phyloP scores from a whole-genome alignment of 2,329 filamentous ascomycete species.

The Teratosphaeria pseudoeucalypti region DNA sequence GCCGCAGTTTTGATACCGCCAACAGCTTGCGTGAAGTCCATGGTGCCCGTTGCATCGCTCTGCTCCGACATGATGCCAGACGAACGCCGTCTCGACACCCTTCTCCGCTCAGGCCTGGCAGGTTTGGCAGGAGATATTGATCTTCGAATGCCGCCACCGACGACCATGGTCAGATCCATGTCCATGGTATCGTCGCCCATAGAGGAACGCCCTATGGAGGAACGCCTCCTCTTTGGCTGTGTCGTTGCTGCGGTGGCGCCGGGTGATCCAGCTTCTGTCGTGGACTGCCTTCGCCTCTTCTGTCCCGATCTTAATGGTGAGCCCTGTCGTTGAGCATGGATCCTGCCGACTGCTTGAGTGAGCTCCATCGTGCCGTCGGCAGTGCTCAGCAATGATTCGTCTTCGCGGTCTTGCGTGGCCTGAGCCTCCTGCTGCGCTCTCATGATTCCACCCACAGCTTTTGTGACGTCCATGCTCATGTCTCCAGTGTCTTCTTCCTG shows the following conservation, averaged over 20 bases:
- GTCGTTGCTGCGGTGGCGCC: conserved; percentile 6
- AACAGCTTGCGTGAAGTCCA: conserved; percentile 48
- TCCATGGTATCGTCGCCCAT: conserved; percentile 34
- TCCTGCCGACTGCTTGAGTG: conserved; percentile 44
- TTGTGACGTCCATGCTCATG: conserved; percentile 91
- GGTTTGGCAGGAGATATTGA: conserved; percentile 7
- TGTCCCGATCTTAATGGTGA: conserved; percentile 27
- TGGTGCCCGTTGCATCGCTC: conserved; percentile 36
- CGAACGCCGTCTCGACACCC: conserved; percentile 26
- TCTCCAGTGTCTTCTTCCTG: conserved; percentile 44
- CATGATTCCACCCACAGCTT: conserved; percentile 69
- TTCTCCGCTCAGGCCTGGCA: conserved; percentile 15
- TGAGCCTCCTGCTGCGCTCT: conserved; percentile 21
- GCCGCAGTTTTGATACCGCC: conserved; percentile 29
- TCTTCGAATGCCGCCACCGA: conserved; percentile 25
- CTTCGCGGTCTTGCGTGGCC: background rate
- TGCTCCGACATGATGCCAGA: conserved; percentile 25
- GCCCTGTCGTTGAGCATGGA: conserved; percentile 26
- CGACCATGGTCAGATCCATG: conserved; percentile 31
- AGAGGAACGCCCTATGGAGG: conserved; percentile 24
- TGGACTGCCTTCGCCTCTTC: conserved; percentile 32
- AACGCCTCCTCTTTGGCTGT: conserved; percentile 28
- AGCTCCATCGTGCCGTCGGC: conserved; percentile 45
- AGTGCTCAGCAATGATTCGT: conserved; percentile 24
- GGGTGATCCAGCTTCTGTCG: conserved; percentile 26